Evolutionary conservation across 345 rosid species (phyloP), one percentile per base, ranked within the genome.

Genomic region (Mallotus nudiflorus): DNA sequence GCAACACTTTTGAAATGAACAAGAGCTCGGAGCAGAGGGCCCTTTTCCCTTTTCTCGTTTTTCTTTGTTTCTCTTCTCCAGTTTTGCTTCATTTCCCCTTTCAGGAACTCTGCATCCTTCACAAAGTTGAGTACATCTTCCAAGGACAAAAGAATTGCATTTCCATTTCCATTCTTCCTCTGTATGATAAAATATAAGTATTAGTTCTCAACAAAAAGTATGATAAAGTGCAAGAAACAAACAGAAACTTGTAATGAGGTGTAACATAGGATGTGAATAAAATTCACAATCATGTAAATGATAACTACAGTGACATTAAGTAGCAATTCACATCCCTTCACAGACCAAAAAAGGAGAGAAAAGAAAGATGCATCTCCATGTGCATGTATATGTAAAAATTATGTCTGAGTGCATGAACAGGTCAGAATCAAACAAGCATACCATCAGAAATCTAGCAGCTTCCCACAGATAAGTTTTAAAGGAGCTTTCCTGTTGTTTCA

Each of bases 401-500:
- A 62, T 62, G 37, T 18, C 15, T 37, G 53, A 33, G 28, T 35
- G 11, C 37, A 63, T 24, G 28, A 69, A 61, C 50, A 67, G 27
- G 70, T 46, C 57, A 44, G 73, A 70, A 77, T 66, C 27, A 71
- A 37, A 29, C 20, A 69, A 68, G 68, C 81, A 71, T 87, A 90
- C 95, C 89, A 74, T 62, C 54, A 86, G 65, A 31, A 71, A 73
- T 65, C 82, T 83, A 59, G 85, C 68, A 54, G 76, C 77, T 83
- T 80, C 72, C 81, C 82, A 77, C 65, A 93, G 45, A 66, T 81
- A 61, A 76, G 73, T 76, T 84, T 75, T 86, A 66, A 91, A 93
- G 71, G 84, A 82, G 55, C 61, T 75, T 78, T 89, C 97, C 73
- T 86, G 80, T 66, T 84, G 89, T 81, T 82, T 87, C 88, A 93